Conservation (phyloP, 805 yeast species). For the Candida hispaniensis region DNA sequence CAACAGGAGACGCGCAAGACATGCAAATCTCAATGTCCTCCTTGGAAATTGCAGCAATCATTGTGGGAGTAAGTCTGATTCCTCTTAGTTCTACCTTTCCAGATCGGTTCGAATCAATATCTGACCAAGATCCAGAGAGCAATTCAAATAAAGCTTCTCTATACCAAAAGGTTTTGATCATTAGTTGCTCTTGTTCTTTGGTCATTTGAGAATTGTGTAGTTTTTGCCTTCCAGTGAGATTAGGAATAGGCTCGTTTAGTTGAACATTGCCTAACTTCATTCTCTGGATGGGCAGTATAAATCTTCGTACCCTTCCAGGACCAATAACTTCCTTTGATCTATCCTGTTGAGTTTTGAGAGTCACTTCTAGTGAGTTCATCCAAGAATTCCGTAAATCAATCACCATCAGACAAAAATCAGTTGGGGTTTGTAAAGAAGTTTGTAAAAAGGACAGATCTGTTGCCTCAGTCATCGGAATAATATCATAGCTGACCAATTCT, state of each 20-base stretch:
- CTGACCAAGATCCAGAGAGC: constrained; percentile 58
- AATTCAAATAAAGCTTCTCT: constrained; percentile 50
- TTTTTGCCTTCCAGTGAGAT: constrained; percentile 58
- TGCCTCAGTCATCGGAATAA: constrained; percentile 35
- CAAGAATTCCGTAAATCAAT: constrained; percentile 77
- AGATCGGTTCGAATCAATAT: constrained; percentile 25
- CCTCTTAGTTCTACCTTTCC: constrained; percentile 62
- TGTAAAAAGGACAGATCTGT: constrained; percentile 5
- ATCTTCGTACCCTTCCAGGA: constrained; percentile 42
- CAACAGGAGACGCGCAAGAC: constrained; percentile 19
- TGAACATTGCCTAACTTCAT: constrained; percentile 36
- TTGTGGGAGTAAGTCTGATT: constrained; percentile 47
- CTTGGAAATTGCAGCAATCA: constrained; percentile 42
- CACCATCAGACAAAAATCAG: constrained; percentile 47
- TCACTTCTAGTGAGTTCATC: constrained; percentile 39
- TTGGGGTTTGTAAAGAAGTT: background rate
- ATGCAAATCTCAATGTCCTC: constrained; percentile 29
- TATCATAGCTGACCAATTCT: constrained; percentile 65
- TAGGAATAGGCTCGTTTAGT: constrained; percentile 52
- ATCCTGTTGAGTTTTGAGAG: constrained; percentile 20
- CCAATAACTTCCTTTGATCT: constrained; percentile 27
- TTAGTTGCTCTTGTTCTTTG: constrained; percentile 45
- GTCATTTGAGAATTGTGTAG: constrained; percentile 38
- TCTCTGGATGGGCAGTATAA: constrained; percentile 61
- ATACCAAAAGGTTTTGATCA: constrained; percentile 71